These are phyloP conservation scores for Trichoderma breve DNA, from an alignment of 2,329 filamentous ascomycete genomes.

Conservation along the genomic window DNA sequence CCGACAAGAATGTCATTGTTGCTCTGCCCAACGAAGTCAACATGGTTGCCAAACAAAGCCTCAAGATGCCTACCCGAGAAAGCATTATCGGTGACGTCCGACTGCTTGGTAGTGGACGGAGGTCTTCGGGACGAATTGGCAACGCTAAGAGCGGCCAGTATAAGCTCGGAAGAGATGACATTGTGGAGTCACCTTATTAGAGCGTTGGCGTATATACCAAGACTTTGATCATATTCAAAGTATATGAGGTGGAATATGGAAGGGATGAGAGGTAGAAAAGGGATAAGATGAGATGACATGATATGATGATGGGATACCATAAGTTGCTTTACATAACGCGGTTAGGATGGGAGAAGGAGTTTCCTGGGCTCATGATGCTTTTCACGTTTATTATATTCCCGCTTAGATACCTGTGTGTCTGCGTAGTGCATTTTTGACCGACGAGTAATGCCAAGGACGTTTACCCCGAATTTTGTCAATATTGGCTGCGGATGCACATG, in stretches of 20 bases:
- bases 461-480: background rate
- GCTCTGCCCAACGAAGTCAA: slow-evolving; percentile 96
- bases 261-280: background rate
- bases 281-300: background rate
- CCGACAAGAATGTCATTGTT: slow-evolving; percentile 97
- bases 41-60: slow-evolving; percentile 84
- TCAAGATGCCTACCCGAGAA: slow-evolving; percentile 87
- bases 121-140: slow-evolving; percentile 52
- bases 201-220: background rate
- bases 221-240: background rate
- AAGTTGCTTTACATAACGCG: slow-evolving; percentile 1
- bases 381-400: background rate
- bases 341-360: slow-evolving; percentile 2
- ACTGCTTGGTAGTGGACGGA: slow-evolving; percentile 47
- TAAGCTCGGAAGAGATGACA: slow-evolving; percentile 75
- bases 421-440: background rate
- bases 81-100: slow-evolving; percentile 71
- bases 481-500: background rate
- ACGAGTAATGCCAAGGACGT: background rate
- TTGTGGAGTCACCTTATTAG: slow-evolving; percentile 71
- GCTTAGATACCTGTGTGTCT: slow-evolving; percentile 11
- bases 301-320: slow-evolving; percentile 17
- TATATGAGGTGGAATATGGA: background rate
- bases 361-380: slow-evolving; percentile 10
- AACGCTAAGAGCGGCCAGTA: slow-evolving; percentile 59